Base-by-base conservation (phyloP, 2,329 filamentous ascomycete species). In the Cladophialophora yegresii region DNA sequence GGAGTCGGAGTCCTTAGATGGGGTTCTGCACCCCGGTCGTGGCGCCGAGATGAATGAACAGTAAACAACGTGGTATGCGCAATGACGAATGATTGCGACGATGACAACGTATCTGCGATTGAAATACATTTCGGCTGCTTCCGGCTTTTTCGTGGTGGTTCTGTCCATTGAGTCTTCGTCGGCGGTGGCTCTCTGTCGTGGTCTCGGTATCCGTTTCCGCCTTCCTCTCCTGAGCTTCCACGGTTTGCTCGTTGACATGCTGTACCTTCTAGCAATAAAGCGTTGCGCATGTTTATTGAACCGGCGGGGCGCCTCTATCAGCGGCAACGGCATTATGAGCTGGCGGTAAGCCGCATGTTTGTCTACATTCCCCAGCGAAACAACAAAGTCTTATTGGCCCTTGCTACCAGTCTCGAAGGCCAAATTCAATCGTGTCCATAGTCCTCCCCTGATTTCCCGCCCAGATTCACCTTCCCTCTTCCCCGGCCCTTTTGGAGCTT, bases 401-500 rank as follows among this genome's bases (percentile, higher is more conserved):
- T 43, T 43, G 4, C 1, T 43, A 43, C 3, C 36, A 43, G 6
- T n/a, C 1, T 6, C 5, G 6, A n/a, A 43, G 16, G 13, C 13
- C 36, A n/a, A 13, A 43, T 43, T 43, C 36, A 43, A n/a, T 16
- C 36, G 8, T 43, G 16, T 20, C n/a, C 16, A 20, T n/a, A n/a
- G 36, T 16, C 13, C 36, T 16, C 36, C n/a, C 50, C 45, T 23
- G 59, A 60, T 23, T 49, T 66, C 9, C 43, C 60, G 10, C 66
- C 66, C 23, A 63, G 59, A 58, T 71, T 71, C 45, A 71, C 63
- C 32, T 73, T 75, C 33, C 78, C 78, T 67, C 76, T 79, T 32
- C 78, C 78, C 47, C 78, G 77, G 20, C 79, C 81, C 59, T 75
- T 76, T 67, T 79, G 77, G 64, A 86, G 72, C 53, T 77, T 77